These are phyloP conservation scores for Apiospora marii DNA, from an alignment of 2,329 filamentous ascomycete genomes.

Conservation along the genomic window DNA sequence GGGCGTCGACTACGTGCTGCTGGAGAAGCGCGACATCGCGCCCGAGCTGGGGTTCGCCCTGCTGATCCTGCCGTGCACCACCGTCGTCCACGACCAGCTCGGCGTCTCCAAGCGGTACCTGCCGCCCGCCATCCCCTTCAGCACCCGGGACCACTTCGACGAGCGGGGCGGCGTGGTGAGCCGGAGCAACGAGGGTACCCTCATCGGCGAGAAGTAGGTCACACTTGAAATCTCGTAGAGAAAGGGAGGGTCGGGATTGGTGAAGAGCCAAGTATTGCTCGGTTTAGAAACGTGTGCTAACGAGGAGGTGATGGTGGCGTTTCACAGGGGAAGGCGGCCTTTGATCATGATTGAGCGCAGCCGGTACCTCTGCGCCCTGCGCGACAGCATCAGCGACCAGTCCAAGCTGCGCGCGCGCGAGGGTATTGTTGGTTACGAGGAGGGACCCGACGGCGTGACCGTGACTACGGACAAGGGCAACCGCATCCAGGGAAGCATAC, in stretches of 20 bases:
- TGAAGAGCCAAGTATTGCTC: background rate
- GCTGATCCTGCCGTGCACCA: conserved; percentile 35
- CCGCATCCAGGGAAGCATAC: conserved; percentile 41
- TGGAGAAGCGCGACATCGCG: conserved; percentile 36
- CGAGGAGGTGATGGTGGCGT: background rate
- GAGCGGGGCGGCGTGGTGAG: background rate
- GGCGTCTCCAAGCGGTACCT: conserved; percentile 27
- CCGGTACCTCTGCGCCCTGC: background rate
- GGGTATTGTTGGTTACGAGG: conserved; percentile 1
- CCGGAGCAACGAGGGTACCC: background rate
- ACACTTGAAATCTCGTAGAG: background rate
- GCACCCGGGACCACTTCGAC: conserved; percentile 6
- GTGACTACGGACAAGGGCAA: conserved; percentile 44
- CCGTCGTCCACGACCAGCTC: conserved; percentile 40
- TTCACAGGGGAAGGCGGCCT: background rate
- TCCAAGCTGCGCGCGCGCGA: conserved; percentile 5
- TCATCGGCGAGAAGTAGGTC: conserved; percentile 9
- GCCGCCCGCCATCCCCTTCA: conserved; percentile 6
- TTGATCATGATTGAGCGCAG: conserved; percentile 14
- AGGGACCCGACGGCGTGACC: conserved; percentile 31
- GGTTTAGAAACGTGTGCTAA: background rate
- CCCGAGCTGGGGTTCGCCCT: conserved; percentile 35
- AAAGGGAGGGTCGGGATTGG: background rate
- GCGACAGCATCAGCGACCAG: background rate
- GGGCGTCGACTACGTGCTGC: conserved; percentile 39